These are phyloP conservation scores for Chalciporus sp. DNA, from an alignment of 1,284 basidiomycete genomes.

Conservation along the genomic window DNA sequence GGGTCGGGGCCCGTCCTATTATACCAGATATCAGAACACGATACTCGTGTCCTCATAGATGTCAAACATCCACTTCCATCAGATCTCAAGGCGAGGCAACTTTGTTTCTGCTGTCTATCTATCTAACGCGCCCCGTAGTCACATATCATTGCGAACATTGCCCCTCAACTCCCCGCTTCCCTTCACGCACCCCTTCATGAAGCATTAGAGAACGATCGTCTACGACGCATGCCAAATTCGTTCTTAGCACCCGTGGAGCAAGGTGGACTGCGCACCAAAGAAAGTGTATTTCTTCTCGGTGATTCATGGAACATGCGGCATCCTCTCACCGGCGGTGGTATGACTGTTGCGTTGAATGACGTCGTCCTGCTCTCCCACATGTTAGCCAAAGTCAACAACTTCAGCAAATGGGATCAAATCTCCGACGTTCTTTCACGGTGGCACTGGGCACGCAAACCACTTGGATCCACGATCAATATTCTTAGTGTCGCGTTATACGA, in stretches of 20 bases:
- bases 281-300: constrained; percentile 87
- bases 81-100: constrained; percentile 68
- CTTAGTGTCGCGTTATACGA: constrained; percentile 91
- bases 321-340: constrained; percentile 95
- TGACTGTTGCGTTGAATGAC: constrained; percentile 92
- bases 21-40: constrained; percentile 77
- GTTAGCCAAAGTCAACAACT: constrained; percentile 51
- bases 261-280: constrained; percentile 56
- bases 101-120: background rate
- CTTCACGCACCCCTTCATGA: constrained; percentile 64
- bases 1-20: constrained; percentile 71
- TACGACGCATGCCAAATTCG: constrained; percentile 95
- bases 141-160: constrained; percentile 71
- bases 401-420: constrained; percentile 67
- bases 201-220: constrained; percentile 70
- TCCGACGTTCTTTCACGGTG: constrained; percentile 64
- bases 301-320: constrained; percentile 99
- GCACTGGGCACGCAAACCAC: constrained; percentile 85
- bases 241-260: constrained; percentile 90
- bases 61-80: constrained; percentile 85
- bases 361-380: constrained; percentile 74
- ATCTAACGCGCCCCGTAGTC: constrained; percentile 41
- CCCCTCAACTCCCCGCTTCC: constrained; percentile 77
- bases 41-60: constrained; percentile 93
- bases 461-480: constrained; percentile 87